Percentiles rank a stretch among this genome's conserved stretches.
phyloP scores from a whole-genome alignment of 441 rosid genomes.

The Mallotus repandus region DNA sequence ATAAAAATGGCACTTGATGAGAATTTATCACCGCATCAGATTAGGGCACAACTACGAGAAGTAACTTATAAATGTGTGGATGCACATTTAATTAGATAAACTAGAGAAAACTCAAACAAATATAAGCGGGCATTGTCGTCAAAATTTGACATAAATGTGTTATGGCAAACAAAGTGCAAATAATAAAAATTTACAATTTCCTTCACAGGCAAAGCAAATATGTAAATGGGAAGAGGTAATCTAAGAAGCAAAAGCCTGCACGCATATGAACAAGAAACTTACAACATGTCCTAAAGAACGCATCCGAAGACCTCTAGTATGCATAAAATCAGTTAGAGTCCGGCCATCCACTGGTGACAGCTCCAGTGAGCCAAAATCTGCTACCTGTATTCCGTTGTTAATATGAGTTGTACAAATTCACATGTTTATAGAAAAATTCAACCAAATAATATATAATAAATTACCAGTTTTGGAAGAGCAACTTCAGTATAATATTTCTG shows the following conservation, averaged over 20 bases:
- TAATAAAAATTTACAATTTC: neutral
- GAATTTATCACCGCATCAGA: neutral
- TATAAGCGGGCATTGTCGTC: neutral
- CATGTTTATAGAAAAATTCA: slow-evolving; percentile 20
- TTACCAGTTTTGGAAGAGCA: slow-evolving; percentile 75
- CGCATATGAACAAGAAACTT: slow-evolving; percentile 36
- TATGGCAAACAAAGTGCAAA: slow-evolving; percentile 5
- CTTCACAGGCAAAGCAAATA: neutral
- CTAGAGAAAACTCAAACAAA: neutral
- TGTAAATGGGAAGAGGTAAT: slow-evolving; percentile 12
- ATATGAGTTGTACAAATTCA: slow-evolving; percentile 21
- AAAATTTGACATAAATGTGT: neutral
- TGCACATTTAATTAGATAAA: slow-evolving; percentile 1
- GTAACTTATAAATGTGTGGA: slow-evolving; percentile 5
- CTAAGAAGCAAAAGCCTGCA: slow-evolving; percentile 62
- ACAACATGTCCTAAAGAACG: slow-evolving; percentile 59
- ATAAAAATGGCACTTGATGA: neutral
- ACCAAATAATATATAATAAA: slow-evolving; percentile 16
- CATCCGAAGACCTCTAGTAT: slow-evolving; percentile 67
- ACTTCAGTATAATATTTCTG: slow-evolving; percentile 51
- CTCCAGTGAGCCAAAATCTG: slow-evolving; percentile 70
- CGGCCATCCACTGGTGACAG: slow-evolving; percentile 76
- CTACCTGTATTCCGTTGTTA: slow-evolving; percentile 48
- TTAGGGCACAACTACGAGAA: neutral
- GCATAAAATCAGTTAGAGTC: slow-evolving; percentile 72